These are phyloP conservation scores for Anthracocystis panici-leucophaei DNA, from an alignment of 1,284 basidiomycete species.

Conservation along the genomic window DNA sequence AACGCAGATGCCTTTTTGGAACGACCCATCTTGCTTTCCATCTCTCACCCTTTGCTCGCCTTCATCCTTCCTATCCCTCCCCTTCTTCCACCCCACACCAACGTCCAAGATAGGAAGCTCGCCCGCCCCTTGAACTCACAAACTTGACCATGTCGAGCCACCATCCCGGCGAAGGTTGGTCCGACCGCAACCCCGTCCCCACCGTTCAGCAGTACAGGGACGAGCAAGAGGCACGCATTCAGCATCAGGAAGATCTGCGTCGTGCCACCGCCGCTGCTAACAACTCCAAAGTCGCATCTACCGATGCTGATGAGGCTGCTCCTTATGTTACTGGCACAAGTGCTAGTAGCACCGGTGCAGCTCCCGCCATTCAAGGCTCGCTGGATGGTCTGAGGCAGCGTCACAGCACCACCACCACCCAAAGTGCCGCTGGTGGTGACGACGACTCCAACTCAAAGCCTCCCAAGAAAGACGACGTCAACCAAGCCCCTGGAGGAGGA, in stretches of 20 bases:
- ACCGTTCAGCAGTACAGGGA: conserved; percentile 55
- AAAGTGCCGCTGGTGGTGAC: background rate
- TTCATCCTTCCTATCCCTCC: background rate
- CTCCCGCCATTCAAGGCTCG: conserved; percentile 38
- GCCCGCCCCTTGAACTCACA: too few species aligned
- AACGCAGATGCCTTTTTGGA: background rate
- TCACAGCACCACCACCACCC: conserved; percentile 29
- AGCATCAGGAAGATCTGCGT: conserved; percentile 44
- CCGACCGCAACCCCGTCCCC: conserved; percentile 58
- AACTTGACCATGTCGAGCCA: conserved; percentile 43
- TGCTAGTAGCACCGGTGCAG: conserved; percentile 18
- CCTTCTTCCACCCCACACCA: background rate
- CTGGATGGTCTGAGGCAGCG: conserved; percentile 49
- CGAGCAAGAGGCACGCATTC: conserved; percentile 15
- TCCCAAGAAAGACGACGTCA: conserved; percentile 33
- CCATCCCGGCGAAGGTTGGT: conserved; percentile 61
- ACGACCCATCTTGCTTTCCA: background rate
- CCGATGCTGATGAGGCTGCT: conserved; percentile 36
- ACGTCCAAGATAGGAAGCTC: conserved; percentile 3
- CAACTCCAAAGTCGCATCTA: conserved; percentile 31
- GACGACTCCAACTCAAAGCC: background rate
- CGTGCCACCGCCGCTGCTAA: conserved; percentile 34
- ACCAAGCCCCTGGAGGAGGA: conserved; percentile 53
- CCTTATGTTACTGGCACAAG: conserved; percentile 2
- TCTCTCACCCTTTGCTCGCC: background rate